Evolutionary conservation across 2,329 filamentous ascomycete species (phyloP).

Genomic region (Emericellopsis cladophorae): DNA sequence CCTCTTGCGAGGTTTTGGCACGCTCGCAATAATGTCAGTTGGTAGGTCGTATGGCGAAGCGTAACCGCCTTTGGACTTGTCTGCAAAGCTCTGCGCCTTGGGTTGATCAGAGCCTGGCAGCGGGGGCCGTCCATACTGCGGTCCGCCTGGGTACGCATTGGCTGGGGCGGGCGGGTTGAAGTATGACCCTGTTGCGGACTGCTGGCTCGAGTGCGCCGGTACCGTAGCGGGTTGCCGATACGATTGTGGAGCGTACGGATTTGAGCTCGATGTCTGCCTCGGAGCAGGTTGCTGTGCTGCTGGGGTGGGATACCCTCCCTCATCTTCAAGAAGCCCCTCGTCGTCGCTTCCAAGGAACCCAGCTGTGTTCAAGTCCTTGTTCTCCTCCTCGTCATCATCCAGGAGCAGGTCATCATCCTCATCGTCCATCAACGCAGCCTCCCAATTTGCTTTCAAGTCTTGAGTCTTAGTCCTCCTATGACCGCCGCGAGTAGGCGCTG

Average conservation of each 20-base stretch:
- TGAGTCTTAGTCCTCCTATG: constrained; percentile 24
- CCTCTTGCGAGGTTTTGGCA: constrained; percentile 55
- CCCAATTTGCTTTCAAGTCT: constrained; percentile 73
- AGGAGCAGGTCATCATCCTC: constrained; percentile 54
- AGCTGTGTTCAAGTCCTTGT: constrained; percentile 42
- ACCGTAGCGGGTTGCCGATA: not conserved
- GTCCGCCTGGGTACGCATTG: constrained; percentile 10
- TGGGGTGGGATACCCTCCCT: constrained; percentile 20
- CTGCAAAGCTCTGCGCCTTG: constrained; percentile 73
- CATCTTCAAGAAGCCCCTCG: constrained; percentile 72
- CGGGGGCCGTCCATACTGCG: constrained; percentile 22
- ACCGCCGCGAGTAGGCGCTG: constrained; percentile 5
- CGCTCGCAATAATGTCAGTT: constrained; percentile 52
- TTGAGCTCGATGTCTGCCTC: constrained; percentile 1
- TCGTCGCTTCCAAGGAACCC: constrained; percentile 72
- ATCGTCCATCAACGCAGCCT: constrained; percentile 65
- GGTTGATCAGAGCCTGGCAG: constrained; percentile 8
- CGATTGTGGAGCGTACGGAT: constrained; percentile 4
- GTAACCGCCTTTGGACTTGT: constrained; percentile 86
- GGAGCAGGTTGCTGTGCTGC: constrained; percentile 2
- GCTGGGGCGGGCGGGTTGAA: constrained; percentile 11
- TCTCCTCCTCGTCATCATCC: constrained; percentile 34
- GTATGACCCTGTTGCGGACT: constrained; percentile 3
- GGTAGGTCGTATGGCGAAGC: constrained; percentile 91
- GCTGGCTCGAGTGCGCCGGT: not conserved